Evolutionary conservation across 306 rosid species (phyloP).

Genomic region (Urtica urens): DNA sequence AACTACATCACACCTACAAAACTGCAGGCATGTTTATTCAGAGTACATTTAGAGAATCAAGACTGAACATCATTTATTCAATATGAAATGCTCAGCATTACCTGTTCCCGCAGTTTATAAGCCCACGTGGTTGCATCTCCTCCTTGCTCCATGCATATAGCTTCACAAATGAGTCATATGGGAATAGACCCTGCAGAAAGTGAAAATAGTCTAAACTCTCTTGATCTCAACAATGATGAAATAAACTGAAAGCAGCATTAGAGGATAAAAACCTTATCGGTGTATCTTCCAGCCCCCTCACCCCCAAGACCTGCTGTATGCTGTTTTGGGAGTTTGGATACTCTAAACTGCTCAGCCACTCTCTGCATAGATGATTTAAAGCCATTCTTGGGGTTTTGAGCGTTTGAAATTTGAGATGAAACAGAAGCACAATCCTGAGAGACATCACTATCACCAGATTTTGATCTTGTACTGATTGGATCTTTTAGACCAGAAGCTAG

Average conservation of each 20-base stretch:
- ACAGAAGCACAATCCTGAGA: conserved; percentile 26
- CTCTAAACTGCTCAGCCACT: conserved; percentile 77
- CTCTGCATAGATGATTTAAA: conserved; percentile 61
- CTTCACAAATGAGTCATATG: conserved; percentile 70
- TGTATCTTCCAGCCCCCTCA: conserved; percentile 47
- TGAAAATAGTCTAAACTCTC: conserved; percentile 3
- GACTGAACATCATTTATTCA: conserved; percentile 6
- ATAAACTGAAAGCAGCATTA: not conserved
- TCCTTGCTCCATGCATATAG: conserved; percentile 62
- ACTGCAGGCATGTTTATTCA: no score
- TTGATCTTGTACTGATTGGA: conserved; percentile 20
- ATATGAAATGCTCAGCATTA: conserved; percentile 22
- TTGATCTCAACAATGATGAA: conserved; percentile 5
- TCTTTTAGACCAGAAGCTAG: conserved; percentile 28
- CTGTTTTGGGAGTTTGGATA: conserved; percentile 52
- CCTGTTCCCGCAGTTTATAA: conserved; percentile 91
- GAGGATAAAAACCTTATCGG: conserved; percentile 46
- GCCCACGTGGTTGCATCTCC: conserved; percentile 73
- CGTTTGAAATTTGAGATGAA: conserved; percentile 34
- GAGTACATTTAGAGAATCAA: conserved; percentile 6
- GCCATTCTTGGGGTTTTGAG: conserved; percentile 47
- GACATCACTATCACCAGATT: conserved; percentile 20
- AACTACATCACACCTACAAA: no score
- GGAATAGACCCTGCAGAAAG: conserved; percentile 56
- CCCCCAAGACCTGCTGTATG: conserved; percentile 25